Base-by-base conservation (phyloP, 345 rosid species). In the Melaleuca alternifolia region DNA sequence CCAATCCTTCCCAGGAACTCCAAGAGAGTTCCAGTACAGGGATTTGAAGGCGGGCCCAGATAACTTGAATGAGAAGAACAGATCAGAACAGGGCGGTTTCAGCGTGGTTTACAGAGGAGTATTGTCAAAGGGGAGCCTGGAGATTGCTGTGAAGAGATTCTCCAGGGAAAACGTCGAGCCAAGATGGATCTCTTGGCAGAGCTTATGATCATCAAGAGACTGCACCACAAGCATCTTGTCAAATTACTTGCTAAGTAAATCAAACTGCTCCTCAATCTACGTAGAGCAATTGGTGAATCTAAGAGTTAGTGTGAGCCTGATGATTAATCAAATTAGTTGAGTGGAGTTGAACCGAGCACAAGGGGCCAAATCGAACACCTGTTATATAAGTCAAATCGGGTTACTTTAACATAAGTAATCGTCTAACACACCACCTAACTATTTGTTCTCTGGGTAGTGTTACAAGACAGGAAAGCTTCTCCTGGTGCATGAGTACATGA, bases 131-230 rank as follows among this genome's bases (percentile, higher is more conserved):
- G 44, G 3, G 21, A 11, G 33, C 8, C 33, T n/a, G 46, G 86
- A 89, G 87, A 86, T 92, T 51, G 94, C 95, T 2, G 95, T 92
- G 52, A 93, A 93, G 87, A 92, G 90, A 84, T 93, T 93, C 89
- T 87, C 89, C 65, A 88, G 93, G 82, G 95, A 91, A 37, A 88
- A 56, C 51, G 87, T 91, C 57, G 89, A 84, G 95, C 86, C 90
- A 93, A 79, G 92, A 87, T 76, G 95, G 90, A n/a, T 86, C 91
- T 93, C 88, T 37, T 93, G 84, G 89, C 92, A 0, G 95, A 93
- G 84, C 93, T 93, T 46, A 84, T 87, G 51, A 90, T 92, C 85
- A 93, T 93, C 86, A 92, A 92, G 57, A 92, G 93, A 71, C 93
- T 92, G 28, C 92, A 92, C 51, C 93, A 92, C 83, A 91, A 86